Base-by-base conservation (phyloP, 2,329 filamentous ascomycete genomes). In the Ophiocordyceps camponoti-rufipedis region DNA sequence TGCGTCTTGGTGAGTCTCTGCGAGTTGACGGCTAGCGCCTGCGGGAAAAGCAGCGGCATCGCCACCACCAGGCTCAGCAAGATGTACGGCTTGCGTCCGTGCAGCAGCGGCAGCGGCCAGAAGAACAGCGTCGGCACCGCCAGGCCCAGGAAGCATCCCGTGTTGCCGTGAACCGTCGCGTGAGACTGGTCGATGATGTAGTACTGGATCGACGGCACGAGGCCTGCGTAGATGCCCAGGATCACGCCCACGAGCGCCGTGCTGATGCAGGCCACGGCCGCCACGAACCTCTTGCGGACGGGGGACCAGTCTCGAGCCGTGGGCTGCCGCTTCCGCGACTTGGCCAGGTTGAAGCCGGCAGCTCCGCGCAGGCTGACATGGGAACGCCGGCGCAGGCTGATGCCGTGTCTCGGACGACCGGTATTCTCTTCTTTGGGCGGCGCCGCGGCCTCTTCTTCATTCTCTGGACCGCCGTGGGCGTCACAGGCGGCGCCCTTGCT, bases 131-230 rank as follows among this genome's bases (percentile, higher is more conserved):
- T 83, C 0, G 82, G 75, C 38, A 87, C 60, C 0, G 80, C 80
- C 50, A 88, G 68, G 9, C 81, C 82, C 31, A 82, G 55, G 56
- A 83, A 88, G 45, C 86, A 72, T 28, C 77, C 71, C 14, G 83
- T 80, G 52, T 88, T 88, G 4, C 84, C 84, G 33, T 85, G 67
- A 28, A 86, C 77, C 2, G 77, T 71, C 48, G 74, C 69, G 53
- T 85, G 81, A 41, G 74, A 63, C 48, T 78, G 69, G 53, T 87
- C 82, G 23, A 76, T 77, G 50, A 88, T 74, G 53, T 78, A 79
- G 57, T 86, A 86, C 56, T 87, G 82, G 28, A 88, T 84, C 4
- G 78, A 75, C n/a, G 83, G 82, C 1, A 86, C 82, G 52, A 86
- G 72, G 3, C 83, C 84, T 46, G 81, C 79, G 56, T 87, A 89